Conservation (phyloP, 2,329 filamentous ascomycete species). For the Salinomyces thailandicus region DNA sequence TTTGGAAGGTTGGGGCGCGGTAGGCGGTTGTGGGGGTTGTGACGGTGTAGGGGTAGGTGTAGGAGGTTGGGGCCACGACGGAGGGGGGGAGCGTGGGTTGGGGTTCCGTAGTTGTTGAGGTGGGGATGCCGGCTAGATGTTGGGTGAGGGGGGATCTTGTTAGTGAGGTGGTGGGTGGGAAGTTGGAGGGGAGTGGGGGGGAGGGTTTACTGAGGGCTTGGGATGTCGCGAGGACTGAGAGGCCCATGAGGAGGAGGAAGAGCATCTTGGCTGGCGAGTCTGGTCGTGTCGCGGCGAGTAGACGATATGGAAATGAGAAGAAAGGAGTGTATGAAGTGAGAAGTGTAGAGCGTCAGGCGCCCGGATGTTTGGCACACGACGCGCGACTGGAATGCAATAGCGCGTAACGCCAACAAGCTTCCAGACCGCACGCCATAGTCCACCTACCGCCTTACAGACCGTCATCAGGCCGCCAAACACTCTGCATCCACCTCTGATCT, state of each 20-base stretch:
- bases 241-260: not conserved
- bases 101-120: not conserved
- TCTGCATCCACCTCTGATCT: constrained; percentile 29
- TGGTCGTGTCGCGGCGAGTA: too few species aligned
- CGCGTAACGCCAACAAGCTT: constrained; percentile 1
- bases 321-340: not conserved
- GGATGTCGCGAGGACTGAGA: not conserved
- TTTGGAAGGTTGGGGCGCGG: constrained; percentile 9
- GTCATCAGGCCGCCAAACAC: constrained; percentile 29
- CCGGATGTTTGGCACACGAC: constrained; percentile 5
- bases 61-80: constrained; percentile 4
- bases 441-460: constrained; percentile 15
- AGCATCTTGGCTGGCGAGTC: not conserved
- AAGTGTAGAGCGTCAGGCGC: not conserved
- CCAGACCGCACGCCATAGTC: too few species aligned
- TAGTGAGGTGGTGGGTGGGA: not conserved
- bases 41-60: constrained; percentile 11
- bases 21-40: constrained; percentile 12
- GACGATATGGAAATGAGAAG: too few species aligned
- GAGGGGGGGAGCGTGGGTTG: not conserved
- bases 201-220: not conserved
- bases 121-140: constrained; percentile 6
- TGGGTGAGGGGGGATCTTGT: constrained; percentile 1
- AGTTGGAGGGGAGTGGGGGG: not conserved
- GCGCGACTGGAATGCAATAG: constrained; percentile 7